A percentile compares a stretch with the other conserved stretches of the same genome.
Evolutionary conservation across 257 asterid species (phyloP).

Genomic region (Salvia hispanica): DNA sequence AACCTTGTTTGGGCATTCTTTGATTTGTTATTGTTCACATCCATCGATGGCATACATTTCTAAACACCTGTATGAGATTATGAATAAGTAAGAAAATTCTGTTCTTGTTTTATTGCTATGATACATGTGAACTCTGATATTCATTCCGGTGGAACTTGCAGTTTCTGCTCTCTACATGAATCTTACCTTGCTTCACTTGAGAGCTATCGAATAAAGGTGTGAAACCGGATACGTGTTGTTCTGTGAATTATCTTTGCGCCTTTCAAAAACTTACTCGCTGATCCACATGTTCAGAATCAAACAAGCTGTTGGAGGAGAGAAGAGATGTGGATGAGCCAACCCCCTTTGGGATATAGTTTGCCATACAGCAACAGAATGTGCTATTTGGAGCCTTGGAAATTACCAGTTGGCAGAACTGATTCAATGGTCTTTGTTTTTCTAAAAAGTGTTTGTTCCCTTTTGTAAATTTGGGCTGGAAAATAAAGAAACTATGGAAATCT

Average conservation of each 20-base stretch:
- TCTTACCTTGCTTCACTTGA: neutral
- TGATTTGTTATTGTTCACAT: too few species aligned
- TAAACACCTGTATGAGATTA: neutral
- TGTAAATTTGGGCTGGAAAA: neutral
- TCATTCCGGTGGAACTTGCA: neutral
- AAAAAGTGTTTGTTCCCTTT: neutral
- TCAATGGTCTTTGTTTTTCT: neutral
- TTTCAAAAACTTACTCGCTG: neutral
- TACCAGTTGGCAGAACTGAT: neutral
- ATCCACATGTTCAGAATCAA: neutral
- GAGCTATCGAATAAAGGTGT: neutral
- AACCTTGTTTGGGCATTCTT: too few species aligned
- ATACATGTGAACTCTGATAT: neutral
- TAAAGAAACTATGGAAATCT: too few species aligned
- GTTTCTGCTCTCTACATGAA: too few species aligned
- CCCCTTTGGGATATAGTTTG: neutral
- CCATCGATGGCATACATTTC: neutral
- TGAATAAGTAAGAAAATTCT: neutral
- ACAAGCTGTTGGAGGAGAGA: constrained; percentile 15
- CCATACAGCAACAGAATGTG: neutral
- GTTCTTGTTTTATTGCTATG: neutral
- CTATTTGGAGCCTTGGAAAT: neutral
- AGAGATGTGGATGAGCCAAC: constrained; percentile 10
- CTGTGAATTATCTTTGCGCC: too few species aligned
- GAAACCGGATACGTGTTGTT: neutral